Evolutionary conservation across 495 filamentous ascomycete genomes (phyloP).

Genomic region (Mycothermus thermophilus): DNA sequence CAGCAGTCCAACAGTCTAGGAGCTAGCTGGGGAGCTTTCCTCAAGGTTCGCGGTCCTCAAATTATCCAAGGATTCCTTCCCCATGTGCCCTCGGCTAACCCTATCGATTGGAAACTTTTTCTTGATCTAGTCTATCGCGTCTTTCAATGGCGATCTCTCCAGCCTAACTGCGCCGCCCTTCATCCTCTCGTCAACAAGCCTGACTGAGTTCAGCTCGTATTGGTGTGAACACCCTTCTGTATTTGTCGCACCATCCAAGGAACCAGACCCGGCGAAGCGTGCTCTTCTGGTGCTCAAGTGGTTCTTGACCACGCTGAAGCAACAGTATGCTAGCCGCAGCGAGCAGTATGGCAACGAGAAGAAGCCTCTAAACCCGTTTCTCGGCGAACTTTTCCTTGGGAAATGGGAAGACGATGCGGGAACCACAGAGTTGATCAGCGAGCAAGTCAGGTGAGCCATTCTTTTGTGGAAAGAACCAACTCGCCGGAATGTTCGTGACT

Average conservation of each 20-base stretch:
- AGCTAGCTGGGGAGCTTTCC: constrained; percentile 35
- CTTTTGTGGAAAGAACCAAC: not conserved
- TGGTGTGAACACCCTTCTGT: constrained; percentile 88
- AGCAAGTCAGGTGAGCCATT: constrained; percentile 49
- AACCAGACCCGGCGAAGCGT: constrained; percentile 69
- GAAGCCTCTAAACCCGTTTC: constrained; percentile 87
- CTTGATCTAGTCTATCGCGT: constrained; percentile 91
- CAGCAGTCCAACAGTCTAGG: constrained; percentile 23
- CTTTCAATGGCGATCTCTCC: constrained; percentile 91
- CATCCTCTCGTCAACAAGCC: constrained; percentile 80
- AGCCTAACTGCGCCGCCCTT: constrained; percentile 91
- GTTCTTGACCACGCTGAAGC: constrained; percentile 92
- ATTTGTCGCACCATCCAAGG: constrained; percentile 73
- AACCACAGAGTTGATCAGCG: constrained; percentile 45
- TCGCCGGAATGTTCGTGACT: too few species aligned
- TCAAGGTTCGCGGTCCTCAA: constrained; percentile 36
- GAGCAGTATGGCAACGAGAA: constrained; percentile 92
- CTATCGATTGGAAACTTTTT: too few species aligned
- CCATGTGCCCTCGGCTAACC: too few species aligned
- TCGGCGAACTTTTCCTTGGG: constrained; percentile 83
- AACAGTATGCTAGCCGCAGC: constrained; percentile 82
- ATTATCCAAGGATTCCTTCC: not conserved
- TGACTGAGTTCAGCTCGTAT: constrained; percentile 91
- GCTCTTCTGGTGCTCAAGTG: constrained; percentile 84
- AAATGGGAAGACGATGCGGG: constrained; percentile 71